These are phyloP conservation scores for Vairimorpha ceranae DNA, from an alignment of 371 early-diverging fungal species.

Conservation along the genomic window DNA sequence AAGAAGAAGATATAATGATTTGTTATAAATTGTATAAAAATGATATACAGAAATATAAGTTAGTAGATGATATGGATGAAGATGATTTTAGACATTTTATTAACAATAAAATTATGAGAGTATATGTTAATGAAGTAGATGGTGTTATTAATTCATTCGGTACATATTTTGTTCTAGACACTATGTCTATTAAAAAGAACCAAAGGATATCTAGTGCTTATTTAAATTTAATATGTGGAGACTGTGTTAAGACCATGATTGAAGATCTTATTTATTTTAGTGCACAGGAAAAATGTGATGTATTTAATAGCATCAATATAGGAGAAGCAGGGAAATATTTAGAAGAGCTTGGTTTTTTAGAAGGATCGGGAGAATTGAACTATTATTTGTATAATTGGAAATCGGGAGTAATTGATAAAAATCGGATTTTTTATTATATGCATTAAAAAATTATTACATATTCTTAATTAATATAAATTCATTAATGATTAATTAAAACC, in stretches of 20 bases:
- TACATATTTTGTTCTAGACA: slow-evolving; percentile 53
- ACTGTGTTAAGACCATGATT: slow-evolving; percentile 16
- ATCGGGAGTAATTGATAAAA: slow-evolving; percentile 6
- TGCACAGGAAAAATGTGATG: slow-evolving; percentile 33
- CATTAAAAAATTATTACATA: slow-evolving; percentile 23
- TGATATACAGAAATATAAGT: slow-evolving; percentile 6
- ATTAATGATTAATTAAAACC: too few relatives aligned
- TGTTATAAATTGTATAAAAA: slow-evolving; percentile 46
- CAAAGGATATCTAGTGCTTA: slow-evolving; percentile 49
- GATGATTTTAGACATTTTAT: slow-evolving; percentile 51
- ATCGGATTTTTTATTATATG: slow-evolving; percentile 23
- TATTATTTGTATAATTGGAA: slow-evolving; percentile 62
- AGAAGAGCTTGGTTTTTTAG: slow-evolving; percentile 30
- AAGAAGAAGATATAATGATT: slow-evolving; percentile 37
- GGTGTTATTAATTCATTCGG: slow-evolving; percentile 48
- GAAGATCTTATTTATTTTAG: slow-evolving; percentile 29
- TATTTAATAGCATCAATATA: slow-evolving; percentile 49
- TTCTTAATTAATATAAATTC: too few relatives aligned
- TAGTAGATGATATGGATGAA: slow-evolving; percentile 42
- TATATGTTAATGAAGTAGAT: slow-evolving; percentile 35
- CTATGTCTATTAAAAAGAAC: slow-evolving; percentile 26
- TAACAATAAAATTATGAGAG: slow-evolving; percentile 18
- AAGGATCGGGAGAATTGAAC: slow-evolving; percentile 53
- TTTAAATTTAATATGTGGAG: slow-evolving; percentile 47
- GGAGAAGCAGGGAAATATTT: slow-evolving; percentile 35